Conservation (phyloP, 768 basidiomycete genomes). For the Gloeophyllum trabeum region DNA sequence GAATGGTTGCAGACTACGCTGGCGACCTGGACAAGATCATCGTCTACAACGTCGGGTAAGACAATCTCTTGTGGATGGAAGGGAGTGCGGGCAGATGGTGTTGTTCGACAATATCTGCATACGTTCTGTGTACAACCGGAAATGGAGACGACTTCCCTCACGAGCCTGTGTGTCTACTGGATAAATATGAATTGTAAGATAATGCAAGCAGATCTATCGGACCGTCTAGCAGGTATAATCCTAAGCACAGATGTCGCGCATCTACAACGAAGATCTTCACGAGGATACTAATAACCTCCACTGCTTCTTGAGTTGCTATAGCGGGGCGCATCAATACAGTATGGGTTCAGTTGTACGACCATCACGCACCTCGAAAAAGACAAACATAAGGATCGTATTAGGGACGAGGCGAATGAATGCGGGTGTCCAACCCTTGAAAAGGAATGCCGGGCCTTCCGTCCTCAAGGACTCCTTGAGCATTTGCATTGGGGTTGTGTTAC, state of each 20-base stretch:
- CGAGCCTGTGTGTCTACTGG: too few relatives aligned
- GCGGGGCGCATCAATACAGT: not conserved
- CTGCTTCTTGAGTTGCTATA: slow-evolving; percentile 59
- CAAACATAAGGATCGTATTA: slow-evolving; percentile 76
- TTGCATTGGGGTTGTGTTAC: slow-evolving; percentile 32
- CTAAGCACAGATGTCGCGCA: too few relatives aligned
- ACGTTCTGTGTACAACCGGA: too few relatives aligned
- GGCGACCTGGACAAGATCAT: slow-evolving; percentile 52
- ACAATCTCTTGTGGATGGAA: too few relatives aligned
- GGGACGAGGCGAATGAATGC: slow-evolving; percentile 78
- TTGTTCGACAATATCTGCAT: too few relatives aligned
- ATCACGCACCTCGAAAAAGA: slow-evolving; percentile 66
- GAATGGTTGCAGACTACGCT: slow-evolving; percentile 31
- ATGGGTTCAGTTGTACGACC: not conserved
- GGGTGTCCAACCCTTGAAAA: slow-evolving; percentile 87
- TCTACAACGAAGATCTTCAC: too few relatives aligned
- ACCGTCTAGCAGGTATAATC: too few relatives aligned
- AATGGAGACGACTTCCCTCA: too few relatives aligned
- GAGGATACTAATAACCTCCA: too few relatives aligned
- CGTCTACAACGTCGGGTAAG: slow-evolving; percentile 27
- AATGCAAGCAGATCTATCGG: too few relatives aligned
- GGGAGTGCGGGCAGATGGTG: too few relatives aligned
- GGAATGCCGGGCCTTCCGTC: slow-evolving; percentile 65
- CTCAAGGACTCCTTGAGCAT: slow-evolving; percentile 49
- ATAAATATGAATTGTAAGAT: too few relatives aligned